phyloP scores from a whole-genome alignment of 176 grass and related monocot genomes.

The Hsuehochloa calcarea region DNA sequence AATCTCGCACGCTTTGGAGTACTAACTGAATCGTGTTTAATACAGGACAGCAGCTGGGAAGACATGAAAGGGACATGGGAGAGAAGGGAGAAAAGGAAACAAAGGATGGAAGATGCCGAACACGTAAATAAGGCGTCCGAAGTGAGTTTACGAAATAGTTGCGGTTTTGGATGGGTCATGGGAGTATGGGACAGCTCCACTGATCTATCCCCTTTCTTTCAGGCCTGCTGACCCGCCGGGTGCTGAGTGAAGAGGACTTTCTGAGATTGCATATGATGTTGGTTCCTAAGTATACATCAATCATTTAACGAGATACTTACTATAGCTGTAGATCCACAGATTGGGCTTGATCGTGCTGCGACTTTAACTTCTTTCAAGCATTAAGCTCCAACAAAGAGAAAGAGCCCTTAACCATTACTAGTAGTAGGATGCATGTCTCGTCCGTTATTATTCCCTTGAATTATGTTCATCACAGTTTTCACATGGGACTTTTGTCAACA shows the following conservation, averaged over 20 bases:
- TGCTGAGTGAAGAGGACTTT: slow-evolving; percentile 26
- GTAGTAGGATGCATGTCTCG: not conserved
- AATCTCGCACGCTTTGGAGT: no score
- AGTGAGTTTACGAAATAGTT: not conserved
- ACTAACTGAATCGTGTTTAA: not conserved
- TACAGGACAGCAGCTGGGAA: not conserved
- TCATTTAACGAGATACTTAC: not conserved
- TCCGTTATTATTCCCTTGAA: not conserved
- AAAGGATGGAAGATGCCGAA: not conserved
- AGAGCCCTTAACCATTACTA: not conserved
- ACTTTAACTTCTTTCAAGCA: not conserved
- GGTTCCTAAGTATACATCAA: slow-evolving; percentile 15
- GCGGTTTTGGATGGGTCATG: slow-evolving; percentile 20
- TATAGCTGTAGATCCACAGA: not conserved
- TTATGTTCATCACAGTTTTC: not conserved
- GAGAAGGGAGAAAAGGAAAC: not conserved
- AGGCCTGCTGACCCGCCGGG: not conserved
- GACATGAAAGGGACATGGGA: not conserved
- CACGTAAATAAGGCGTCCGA: not conserved
- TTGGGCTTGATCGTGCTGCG: not conserved
- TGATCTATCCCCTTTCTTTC: not conserved
- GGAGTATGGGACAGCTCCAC: slow-evolving; percentile 32
- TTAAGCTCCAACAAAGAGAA: not conserved
- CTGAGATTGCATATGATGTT: not conserved
- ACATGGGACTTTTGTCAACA: not conserved